A percentile compares a stretch with the other conserved stretches of the same genome.
Conservation (phyloP, 768 basidiomycete species). For the Rhizopogon roseolus region DNA sequence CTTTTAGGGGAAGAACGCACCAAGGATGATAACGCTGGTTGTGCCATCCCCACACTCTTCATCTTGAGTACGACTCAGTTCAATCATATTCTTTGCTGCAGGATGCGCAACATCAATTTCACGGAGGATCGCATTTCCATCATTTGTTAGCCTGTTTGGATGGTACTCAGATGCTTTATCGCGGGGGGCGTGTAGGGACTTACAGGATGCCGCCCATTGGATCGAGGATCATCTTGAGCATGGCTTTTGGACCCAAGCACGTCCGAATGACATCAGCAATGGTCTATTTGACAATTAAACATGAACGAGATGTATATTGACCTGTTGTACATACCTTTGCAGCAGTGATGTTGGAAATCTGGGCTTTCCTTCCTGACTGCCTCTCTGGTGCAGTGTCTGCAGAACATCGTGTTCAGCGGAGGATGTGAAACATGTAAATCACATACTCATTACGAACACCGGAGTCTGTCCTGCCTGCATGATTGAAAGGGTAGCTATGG, state of each 20-base stretch:
- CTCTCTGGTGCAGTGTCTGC: constrained; percentile 91
- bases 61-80: constrained; percentile 95
- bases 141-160: constrained; percentile 77
- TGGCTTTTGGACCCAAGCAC: constrained; percentile 94
- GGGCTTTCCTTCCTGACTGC: constrained; percentile 92
- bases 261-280: constrained; percentile 98
- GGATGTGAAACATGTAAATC: neutral
- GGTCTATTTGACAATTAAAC: constrained; percentile 47
- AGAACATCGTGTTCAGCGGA: neutral
- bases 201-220: constrained; percentile 99
- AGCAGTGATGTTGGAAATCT: constrained; percentile 94
- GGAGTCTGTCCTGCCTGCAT: constrained; percentile 55
- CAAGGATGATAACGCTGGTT: constrained; percentile 96
- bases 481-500: neutral
- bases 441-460: constrained; percentile 79
- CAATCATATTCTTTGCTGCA: constrained; percentile 99
- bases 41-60: constrained; percentile 99
- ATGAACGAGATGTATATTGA: constrained; percentile 1
- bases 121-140: constrained; percentile 97
- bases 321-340: constrained; percentile 64
- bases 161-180: neutral
- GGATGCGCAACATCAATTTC: constrained; percentile 99
- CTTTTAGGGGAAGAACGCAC: constrained; percentile 37
- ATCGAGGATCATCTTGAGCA: constrained; percentile 99
- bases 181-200: constrained; percentile 19